Percentiles rank a stretch among this genome's conserved stretches.
phyloP scores from a whole-genome alignment of 495 filamentous ascomycete genomes.

The Halenospora varia region DNA sequence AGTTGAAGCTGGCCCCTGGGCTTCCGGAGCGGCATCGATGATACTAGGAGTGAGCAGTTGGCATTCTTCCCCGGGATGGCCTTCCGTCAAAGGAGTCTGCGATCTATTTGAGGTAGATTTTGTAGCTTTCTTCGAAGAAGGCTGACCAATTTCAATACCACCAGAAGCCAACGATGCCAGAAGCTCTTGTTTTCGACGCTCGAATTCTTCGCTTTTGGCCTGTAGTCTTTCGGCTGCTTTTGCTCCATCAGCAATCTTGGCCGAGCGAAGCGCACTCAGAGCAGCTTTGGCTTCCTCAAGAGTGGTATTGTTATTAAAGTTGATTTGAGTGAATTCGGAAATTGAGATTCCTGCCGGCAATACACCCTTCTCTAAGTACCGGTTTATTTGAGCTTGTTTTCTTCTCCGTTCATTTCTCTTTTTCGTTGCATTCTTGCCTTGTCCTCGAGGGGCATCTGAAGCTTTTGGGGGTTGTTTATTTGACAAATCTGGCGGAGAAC shows the following conservation, averaged over 20 bases:
- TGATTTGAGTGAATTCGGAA: slow-evolving; percentile 36
- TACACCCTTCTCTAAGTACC: slow-evolving; percentile 46
- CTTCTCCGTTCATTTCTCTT: slow-evolving; percentile 51
- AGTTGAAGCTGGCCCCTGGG: background rate
- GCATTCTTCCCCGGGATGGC: no score
- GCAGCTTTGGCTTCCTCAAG: slow-evolving; percentile 16
- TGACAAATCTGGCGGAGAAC: no score
- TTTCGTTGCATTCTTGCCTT: slow-evolving; percentile 47
- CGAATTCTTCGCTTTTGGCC: slow-evolving; percentile 36
- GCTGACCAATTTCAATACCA: slow-evolving; percentile 41
- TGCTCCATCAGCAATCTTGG: slow-evolving; percentile 6
- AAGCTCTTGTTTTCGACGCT: slow-evolving; percentile 46
- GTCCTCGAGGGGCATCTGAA: slow-evolving; percentile 16
- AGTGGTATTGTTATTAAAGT: slow-evolving; percentile 26
- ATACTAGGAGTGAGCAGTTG: no score
- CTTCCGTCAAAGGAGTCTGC: no score
- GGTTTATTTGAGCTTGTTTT: slow-evolving; percentile 40
- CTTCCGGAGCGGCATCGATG: slow-evolving; percentile 7
- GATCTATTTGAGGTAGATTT: no score
- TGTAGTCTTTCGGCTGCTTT: slow-evolving; percentile 13
- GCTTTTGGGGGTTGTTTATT: background rate
- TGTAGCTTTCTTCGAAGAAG: background rate
- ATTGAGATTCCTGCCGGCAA: slow-evolving; percentile 45
- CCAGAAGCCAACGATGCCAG: slow-evolving; percentile 47
- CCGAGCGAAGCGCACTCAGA: slow-evolving; percentile 13